Base-by-base conservation (phyloP, 345 rosid species). In the Combretum micranthum region DNA sequence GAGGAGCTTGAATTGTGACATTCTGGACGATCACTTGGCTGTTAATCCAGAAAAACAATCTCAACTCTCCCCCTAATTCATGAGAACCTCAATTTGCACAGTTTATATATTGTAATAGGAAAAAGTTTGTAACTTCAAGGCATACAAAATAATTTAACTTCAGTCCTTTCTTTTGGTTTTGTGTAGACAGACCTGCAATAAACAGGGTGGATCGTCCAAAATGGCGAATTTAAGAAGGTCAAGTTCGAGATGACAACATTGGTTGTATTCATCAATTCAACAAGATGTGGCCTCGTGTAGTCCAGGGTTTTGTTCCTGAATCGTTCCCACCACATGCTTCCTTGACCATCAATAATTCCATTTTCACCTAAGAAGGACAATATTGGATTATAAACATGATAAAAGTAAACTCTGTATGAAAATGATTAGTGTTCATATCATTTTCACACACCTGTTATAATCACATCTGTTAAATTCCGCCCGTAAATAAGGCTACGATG, bases 141-240 rank as follows among this genome's bases (percentile, higher is more conserved):
- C 62, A 4, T 6, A 32, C 52, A 43, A 47, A 22, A 32, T 32
- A 55, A 21, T 49, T 42, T 66, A 59, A 50, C 19, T 53, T 46
- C 65, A 60, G 50, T 64, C 53, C 53, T 44, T 22, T 20, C 9
- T 32, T 5, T 32, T 1, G 39, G n/a, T n/a, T n/a, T 32, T 32
- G 39, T 4, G 10, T 32, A 52, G 65, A 49, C 77, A 60, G 61
- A 93, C 99, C 99, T 93, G 97, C 97, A 87, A 64, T 93, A 93
- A 39, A 93, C 95, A 21, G 99, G 99, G 65, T 93, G 97, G 72
- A 93, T 83, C 62, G 81, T 93, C 99, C 96, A 93, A 72, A 93
- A 89, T 13, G 99, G 99, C 2, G 99, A 87, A 69, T 93, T 80
- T 68, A 83, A 67, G 77, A 93, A 87, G 22, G 96, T 89, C 75